phyloP scores from a whole-genome alignment of 2,329 filamentous ascomycete genomes.

The Xylaria sp. region DNA sequence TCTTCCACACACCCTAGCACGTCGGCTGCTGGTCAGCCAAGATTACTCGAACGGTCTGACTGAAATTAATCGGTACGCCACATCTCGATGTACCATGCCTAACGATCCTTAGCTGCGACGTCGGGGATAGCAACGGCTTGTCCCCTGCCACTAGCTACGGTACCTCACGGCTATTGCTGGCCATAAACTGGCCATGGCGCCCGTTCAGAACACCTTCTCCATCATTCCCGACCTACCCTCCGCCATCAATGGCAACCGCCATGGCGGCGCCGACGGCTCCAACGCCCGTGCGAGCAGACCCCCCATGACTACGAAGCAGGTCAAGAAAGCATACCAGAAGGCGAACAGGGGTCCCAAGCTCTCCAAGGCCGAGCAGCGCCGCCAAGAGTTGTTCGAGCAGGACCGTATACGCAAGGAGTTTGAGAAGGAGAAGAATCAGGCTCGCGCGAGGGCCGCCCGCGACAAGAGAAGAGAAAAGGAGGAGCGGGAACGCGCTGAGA shows the following conservation, averaged over 20 bases:
- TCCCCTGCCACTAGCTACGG: background rate
- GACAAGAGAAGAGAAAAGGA: conserved; percentile 68
- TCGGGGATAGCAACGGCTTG: conserved; percentile 15
- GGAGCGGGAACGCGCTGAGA: conserved; percentile 58
- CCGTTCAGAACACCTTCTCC: conserved; percentile 51
- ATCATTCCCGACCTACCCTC: conserved; percentile 50
- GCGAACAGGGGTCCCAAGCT: conserved; percentile 54
- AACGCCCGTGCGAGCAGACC: conserved; percentile 42
- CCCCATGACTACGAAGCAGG: conserved; percentile 62
- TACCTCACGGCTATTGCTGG: background rate
- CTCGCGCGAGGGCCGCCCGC: conserved; percentile 59
- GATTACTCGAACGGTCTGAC: background rate
- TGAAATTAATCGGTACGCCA: conserved; percentile 4
- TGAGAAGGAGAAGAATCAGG: conserved; percentile 59
- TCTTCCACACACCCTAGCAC: background rate
- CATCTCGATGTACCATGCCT: conserved; percentile 24
- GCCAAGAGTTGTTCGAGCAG: conserved; percentile 58
- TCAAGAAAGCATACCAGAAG: conserved; percentile 57
- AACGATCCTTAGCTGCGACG: conserved; percentile 18
- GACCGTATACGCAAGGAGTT: conserved; percentile 64
- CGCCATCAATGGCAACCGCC: conserved; percentile 37
- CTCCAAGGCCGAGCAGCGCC: conserved; percentile 56
- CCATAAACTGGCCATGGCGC: conserved; percentile 40
- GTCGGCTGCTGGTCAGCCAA: background rate
- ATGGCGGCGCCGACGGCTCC: conserved; percentile 19